Conservation (phyloP, 2,329 filamentous ascomycete species). For the Tolypocladium endophyticum region DNA sequence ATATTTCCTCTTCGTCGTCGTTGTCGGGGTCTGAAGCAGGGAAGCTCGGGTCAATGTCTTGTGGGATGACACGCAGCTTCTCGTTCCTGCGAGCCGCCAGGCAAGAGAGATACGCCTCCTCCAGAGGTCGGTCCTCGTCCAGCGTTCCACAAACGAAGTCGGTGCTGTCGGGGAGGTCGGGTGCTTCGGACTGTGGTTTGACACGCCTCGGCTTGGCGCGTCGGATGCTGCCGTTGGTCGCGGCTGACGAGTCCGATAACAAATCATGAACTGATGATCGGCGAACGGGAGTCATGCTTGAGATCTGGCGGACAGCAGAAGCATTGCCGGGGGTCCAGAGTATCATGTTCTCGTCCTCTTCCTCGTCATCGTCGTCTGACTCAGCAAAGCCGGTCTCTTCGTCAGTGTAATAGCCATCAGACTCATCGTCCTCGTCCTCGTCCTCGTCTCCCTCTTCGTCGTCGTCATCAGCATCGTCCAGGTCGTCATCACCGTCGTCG, state of each 20-base stretch:
- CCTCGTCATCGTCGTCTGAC: slow-evolving; percentile 55
- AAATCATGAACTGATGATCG: slow-evolving; percentile 30
- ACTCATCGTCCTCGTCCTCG: slow-evolving; percentile 44
- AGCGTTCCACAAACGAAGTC: slow-evolving; percentile 98
- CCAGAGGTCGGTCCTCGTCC: slow-evolving; percentile 89
- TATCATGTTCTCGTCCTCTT: slow-evolving; percentile 53
- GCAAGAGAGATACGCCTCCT: slow-evolving; percentile 83
- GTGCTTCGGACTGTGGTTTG: slow-evolving; percentile 39
- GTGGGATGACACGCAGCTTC: slow-evolving; percentile 76
- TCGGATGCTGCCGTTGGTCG: slow-evolving; percentile 27
- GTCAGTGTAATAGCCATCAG: slow-evolving; percentile 66
- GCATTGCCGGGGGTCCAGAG: slow-evolving; percentile 42
- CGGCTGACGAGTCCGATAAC: slow-evolving; percentile 52
- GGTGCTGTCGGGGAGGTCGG: slow-evolving; percentile 89
- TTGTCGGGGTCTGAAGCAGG: slow-evolving; percentile 88
- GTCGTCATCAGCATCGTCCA: slow-evolving; percentile 41
- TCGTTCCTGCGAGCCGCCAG: slow-evolving; percentile 70
- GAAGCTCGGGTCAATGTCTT: slow-evolving; percentile 96
- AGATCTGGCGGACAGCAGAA: slow-evolving; percentile 24
- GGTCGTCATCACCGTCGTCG: slow-evolving; percentile 35
- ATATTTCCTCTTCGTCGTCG: slow-evolving; percentile 64
- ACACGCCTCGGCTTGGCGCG: slow-evolving; percentile 12
- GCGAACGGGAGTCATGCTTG: slow-evolving; percentile 21
- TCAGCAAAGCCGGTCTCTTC: slow-evolving; percentile 59
- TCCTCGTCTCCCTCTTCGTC: slow-evolving; percentile 43